phyloP scores from a whole-genome alignment of 331 rosid species.

The Quercus phellos region DNA sequence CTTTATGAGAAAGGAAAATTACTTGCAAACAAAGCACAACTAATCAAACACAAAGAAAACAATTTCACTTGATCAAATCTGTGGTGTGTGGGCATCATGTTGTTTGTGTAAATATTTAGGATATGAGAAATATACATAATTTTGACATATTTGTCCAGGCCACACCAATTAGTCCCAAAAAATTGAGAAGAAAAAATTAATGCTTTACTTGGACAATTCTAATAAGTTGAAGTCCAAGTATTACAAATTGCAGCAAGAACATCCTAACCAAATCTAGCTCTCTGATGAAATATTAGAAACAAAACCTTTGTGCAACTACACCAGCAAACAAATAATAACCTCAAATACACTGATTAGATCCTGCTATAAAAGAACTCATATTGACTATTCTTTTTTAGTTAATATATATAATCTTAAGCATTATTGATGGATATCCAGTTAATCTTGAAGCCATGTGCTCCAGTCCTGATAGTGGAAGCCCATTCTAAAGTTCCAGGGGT shows the following conservation, averaged over 20 bases:
- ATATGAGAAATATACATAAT: background rate
- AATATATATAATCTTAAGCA: too few species aligned
- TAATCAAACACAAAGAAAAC: background rate
- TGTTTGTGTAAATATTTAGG: background rate
- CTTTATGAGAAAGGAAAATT: background rate
- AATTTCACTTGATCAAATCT: background rate
- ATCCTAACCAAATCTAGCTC: background rate
- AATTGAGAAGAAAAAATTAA: background rate
- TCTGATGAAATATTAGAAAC: background rate
- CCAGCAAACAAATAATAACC: background rate
- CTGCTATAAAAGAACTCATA: too few species aligned
- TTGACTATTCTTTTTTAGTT: too few species aligned
- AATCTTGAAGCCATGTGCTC: too few species aligned
- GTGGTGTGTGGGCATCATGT: background rate
- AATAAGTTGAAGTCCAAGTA: background rate
- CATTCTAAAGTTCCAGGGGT: too few species aligned
- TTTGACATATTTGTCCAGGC: background rate
- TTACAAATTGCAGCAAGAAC: background rate
- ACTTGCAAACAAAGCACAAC: background rate
- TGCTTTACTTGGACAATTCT: background rate
- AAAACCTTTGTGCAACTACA: background rate
- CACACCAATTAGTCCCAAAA: background rate
- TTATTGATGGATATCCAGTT: too few species aligned
- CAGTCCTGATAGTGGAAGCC: too few species aligned
- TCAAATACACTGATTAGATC: background rate